These are phyloP conservation scores for Neurospora intermedia DNA, from an alignment of 495 filamentous ascomycete genomes.

Conservation along the genomic window DNA sequence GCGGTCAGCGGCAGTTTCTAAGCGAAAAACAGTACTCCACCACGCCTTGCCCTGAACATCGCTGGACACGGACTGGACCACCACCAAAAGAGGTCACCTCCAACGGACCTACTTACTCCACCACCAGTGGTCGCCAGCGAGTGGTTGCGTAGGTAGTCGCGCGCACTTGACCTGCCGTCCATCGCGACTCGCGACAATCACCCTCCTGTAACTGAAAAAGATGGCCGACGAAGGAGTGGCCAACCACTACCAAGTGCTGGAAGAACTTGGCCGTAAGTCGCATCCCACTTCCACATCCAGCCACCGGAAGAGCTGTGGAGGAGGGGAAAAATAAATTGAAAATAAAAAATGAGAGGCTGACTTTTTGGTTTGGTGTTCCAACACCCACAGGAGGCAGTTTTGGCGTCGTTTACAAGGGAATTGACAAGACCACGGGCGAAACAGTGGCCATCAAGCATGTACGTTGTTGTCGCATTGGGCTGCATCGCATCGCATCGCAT, in stretches of 20 bases:
- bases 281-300: background rate
- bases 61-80: background rate
- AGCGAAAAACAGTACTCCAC: background rate
- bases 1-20: background rate
- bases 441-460: constrained; percentile 89
- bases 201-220: constrained; percentile 5
- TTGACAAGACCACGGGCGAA: constrained; percentile 74
- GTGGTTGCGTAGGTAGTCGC: background rate
- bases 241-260: constrained; percentile 75
- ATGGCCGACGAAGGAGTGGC: constrained; percentile 61
- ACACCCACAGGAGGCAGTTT: constrained; percentile 68
- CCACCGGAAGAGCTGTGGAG: background rate
- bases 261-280: constrained; percentile 81
- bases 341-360: constrained; percentile 9
- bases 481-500: background rate
- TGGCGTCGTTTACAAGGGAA: constrained; percentile 91
- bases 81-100: background rate
- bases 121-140: background rate
- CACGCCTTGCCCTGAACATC: background rate
- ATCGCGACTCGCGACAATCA: background rate
- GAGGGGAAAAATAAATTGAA: background rate
- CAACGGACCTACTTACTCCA: background rate
- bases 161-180: background rate
- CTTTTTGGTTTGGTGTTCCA: constrained; percentile 10
- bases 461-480: constrained; percentile 19